A percentile compares a stretch with the other conserved stretches of the same genome.
These are phyloP conservation scores for Porpolomopsis calyptriformis DNA, from an alignment of 768 basidiomycete genomes.

Conservation along the genomic window DNA sequence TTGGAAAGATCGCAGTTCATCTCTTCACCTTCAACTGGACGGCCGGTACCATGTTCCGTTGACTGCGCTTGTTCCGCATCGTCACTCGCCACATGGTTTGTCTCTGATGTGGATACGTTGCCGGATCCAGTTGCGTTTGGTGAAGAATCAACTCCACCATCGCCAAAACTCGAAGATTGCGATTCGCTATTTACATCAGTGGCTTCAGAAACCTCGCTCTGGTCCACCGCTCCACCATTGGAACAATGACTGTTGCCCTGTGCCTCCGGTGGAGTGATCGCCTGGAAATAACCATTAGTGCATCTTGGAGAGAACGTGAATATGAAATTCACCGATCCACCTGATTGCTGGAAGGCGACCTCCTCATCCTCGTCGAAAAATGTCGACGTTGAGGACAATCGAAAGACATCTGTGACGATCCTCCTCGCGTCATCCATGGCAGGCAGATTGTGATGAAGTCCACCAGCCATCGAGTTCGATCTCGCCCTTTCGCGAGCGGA, in stretches of 20 bases:
- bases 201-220: not conserved
- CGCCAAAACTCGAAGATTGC: no score
- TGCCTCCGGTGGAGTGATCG: not conserved
- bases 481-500: constrained; percentile 11
- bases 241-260: no score
- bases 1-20: no score
- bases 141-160: no score
- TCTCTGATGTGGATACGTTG: no score
- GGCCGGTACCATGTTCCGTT: no score
- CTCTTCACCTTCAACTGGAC: no score
- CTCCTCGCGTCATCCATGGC: not conserved
- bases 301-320: no score
- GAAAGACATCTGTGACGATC: not conserved
- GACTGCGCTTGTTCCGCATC: no score
- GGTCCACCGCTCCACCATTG: no score
- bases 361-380: not conserved
- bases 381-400: constrained; percentile 17
- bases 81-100: no score
- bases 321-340: not conserved
- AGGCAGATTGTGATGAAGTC: not conserved
- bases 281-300: not conserved
- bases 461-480: constrained; percentile 8
- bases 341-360: not conserved
- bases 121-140: no score
- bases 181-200: not conserved